These are phyloP conservation scores for Agapanthus africanus DNA, from an alignment of 106 monocot genomes.

Conservation along the genomic window DNA sequence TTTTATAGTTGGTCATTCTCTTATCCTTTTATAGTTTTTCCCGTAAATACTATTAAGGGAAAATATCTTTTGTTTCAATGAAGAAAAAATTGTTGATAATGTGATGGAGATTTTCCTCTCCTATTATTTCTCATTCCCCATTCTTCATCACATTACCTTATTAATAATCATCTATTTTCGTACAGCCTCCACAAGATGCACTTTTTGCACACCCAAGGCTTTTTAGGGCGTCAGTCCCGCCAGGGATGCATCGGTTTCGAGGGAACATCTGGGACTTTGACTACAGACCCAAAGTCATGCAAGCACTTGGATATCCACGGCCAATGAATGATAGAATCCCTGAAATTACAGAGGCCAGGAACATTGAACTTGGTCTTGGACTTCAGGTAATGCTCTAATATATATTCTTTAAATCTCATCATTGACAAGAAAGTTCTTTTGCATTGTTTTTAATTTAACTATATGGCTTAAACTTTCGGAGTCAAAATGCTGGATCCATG, in stretches of 20 bases:
- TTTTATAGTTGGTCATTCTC: too few species aligned
- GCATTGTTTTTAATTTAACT: neutral
- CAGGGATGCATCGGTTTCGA: slow-evolving; percentile 97
- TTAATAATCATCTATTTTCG: neutral
- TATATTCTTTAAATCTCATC: neutral
- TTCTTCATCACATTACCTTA: too few species aligned
- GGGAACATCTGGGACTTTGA: slow-evolving; percentile 97
- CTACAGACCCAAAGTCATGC: slow-evolving; percentile 71
- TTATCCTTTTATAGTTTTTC: too few species aligned
- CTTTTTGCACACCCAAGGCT: slow-evolving; percentile 93
- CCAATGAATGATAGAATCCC: slow-evolving; percentile 71
- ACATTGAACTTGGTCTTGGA: slow-evolving; percentile 94
- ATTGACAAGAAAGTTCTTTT: too few species aligned
- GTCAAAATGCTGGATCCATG: neutral
- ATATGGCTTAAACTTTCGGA: neutral
- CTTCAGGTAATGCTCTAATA: slow-evolving; percentile 63
- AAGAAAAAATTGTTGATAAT: too few species aligned
- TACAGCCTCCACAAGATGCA: slow-evolving; percentile 94
- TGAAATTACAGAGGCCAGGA: slow-evolving; percentile 94
- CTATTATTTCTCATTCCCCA: too few species aligned
- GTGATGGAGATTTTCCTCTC: too few species aligned
- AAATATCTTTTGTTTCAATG: too few species aligned
- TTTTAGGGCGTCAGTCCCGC: slow-evolving; percentile 96
- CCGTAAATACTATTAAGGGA: too few species aligned
- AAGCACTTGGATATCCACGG: slow-evolving; percentile 68